Evolutionary conservation across 208 protist genomes (phyloP), one percentile per base, ranked within the genome.

Genomic region (Plasmodiophora brassicae): DNA sequence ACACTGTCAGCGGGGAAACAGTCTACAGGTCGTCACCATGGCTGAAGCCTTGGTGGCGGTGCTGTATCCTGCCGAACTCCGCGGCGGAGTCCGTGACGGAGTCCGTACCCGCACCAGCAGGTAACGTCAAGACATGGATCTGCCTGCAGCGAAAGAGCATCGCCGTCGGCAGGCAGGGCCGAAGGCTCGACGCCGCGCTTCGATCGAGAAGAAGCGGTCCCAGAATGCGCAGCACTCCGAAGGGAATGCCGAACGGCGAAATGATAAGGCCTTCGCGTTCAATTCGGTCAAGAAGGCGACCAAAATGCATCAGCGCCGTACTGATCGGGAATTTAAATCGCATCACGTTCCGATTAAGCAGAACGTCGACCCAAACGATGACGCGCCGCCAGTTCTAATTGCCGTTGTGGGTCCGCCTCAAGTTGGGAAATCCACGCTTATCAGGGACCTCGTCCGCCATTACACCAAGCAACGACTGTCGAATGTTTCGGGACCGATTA

Each of bases 401-500:
- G 88, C 88, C 25, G 88, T 89, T 14, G 65, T 85, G 25, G 88
- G 88, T 25, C 88, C 88, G 0, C 88, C 88, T 38, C 43, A 53
- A 25, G 71, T 71, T 5, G 88, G 88, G 0, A 89, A 89, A 45
- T 87, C 88, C 1, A 50, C 86, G 20, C 39, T 89, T 20, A 89
- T 89, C 53, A 46, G 45, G n/a, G 60, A 45, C 38, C 94, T 99
- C 71, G 94, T 99, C n/a, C 98, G 98, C 93, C 95, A 98, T 84
- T 99, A 98, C 92, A 98, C 97, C 41, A 93, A 94, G 60, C 95
- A 97, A 28, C 97, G 95, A 44, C 36, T 99, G 45, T 94, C 94
- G 20, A 92, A 94, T 0, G 91, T 99, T 38, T 96, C 95, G 1
- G 98, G 98, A 20, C 98, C 98, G 35, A 95, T 99, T 87, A 99